Percentiles rank a stretch among this genome's conserved stretches.
These are phyloP conservation scores for Rhynchosporium secalis DNA, from an alignment of 2,329 filamentous ascomycete species.

Conservation along the genomic window DNA sequence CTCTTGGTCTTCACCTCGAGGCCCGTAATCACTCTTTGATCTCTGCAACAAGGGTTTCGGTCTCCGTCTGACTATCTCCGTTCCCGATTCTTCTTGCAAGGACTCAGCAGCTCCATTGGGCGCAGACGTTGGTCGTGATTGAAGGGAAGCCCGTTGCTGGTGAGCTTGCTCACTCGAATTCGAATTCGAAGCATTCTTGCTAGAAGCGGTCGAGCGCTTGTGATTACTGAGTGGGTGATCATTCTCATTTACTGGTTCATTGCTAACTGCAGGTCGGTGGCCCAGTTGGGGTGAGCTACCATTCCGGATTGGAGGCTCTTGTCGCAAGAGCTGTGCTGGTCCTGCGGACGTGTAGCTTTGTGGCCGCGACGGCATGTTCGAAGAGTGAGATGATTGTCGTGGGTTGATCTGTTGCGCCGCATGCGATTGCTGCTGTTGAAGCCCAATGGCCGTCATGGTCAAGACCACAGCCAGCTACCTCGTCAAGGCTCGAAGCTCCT, in stretches of 20 bases:
- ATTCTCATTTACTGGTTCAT: conserved; percentile 32
- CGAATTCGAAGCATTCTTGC: conserved; percentile 1
- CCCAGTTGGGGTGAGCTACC: conserved; percentile 28
- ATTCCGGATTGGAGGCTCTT: conserved; percentile 30
- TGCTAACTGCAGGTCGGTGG: conserved; percentile 32
- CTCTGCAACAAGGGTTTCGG: conserved; percentile 38
- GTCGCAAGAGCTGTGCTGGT: conserved; percentile 26
- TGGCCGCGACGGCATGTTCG: conserved; percentile 34
- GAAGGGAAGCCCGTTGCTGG: conserved; percentile 14
- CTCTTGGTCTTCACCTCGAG: conserved; percentile 42
- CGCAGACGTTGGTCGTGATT: conserved; percentile 29
- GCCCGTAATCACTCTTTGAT: conserved; percentile 55
- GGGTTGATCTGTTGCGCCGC: conserved; percentile 36
- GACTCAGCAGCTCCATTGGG: conserved; percentile 31
- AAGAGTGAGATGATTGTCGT: conserved; percentile 35
- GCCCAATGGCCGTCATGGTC: conserved; percentile 41
- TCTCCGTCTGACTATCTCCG: conserved; percentile 30
- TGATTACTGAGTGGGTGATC: conserved; percentile 20
- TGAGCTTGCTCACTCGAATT: not conserved
- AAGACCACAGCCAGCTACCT: conserved; percentile 27
- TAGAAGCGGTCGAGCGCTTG: conserved; percentile 13
- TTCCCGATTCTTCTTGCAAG: conserved; percentile 36
- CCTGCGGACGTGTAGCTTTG: conserved; percentile 32
- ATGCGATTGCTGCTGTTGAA: conserved; percentile 37
- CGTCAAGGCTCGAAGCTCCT: conserved; percentile 26